Evolutionary conservation across 495 filamentous ascomycete species (phyloP).

Genomic region (Aspergillus conjunctus): DNA sequence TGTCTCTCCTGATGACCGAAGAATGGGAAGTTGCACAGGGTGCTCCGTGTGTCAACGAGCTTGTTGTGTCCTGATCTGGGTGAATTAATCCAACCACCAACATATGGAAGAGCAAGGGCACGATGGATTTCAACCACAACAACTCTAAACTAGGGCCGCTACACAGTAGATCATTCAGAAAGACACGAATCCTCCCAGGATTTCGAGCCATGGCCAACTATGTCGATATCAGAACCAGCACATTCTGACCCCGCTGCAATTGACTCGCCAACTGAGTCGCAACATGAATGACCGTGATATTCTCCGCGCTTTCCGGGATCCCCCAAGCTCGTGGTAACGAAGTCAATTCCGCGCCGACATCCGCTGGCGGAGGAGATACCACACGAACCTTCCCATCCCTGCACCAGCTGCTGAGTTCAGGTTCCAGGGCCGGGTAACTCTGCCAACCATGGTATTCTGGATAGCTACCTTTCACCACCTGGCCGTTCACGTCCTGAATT

Average conservation of each 20-base stretch:
- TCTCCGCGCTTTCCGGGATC: background rate
- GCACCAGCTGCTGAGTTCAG: conserved; percentile 74
- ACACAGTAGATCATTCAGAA: no score
- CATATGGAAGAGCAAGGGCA: no score
- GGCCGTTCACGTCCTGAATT: conserved; percentile 78
- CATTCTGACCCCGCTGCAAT: background rate
- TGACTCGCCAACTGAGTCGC: background rate
- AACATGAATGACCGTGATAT: background rate
- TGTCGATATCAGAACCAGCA: background rate
- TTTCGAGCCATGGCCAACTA: no score
- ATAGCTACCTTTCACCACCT: conserved; percentile 86
- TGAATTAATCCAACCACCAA: no score
- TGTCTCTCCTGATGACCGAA: no score
- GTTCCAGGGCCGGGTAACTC: conserved; percentile 27
- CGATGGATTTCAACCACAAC: no score
- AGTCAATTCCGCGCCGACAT: background rate
- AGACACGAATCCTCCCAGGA: no score
- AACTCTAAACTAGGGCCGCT: no score
- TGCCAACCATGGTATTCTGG: conserved; percentile 85
- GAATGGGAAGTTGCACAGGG: no score
- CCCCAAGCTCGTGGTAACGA: background rate
- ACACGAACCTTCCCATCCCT: background rate
- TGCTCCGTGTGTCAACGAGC: no score
- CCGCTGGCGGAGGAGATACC: background rate
- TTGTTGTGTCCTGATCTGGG: no score